These are phyloP conservation scores for Fusarium equiseti DNA, from an alignment of 2,329 filamentous ascomycete species.

Conservation along the genomic window DNA sequence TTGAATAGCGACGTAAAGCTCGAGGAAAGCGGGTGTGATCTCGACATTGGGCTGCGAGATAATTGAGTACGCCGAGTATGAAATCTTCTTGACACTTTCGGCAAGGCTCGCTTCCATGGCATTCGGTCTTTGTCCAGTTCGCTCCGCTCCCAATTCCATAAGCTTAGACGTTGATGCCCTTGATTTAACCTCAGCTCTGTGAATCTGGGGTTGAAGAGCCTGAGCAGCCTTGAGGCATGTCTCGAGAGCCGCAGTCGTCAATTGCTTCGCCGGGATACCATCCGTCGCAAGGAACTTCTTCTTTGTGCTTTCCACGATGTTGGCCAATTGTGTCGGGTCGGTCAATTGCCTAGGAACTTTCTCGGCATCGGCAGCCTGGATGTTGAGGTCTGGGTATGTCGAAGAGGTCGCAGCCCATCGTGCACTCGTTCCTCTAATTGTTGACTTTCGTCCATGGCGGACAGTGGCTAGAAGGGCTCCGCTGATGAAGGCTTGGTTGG, in stretches of 20 bases:
- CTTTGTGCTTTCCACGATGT: constrained; percentile 57
- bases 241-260: constrained; percentile 59
- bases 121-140: constrained; percentile 48
- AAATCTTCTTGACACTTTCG: constrained; percentile 65
- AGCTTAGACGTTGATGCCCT: constrained; percentile 66
- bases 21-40: constrained; percentile 79
- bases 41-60: constrained; percentile 81
- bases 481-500: constrained; percentile 43
- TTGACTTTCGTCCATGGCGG: constrained; percentile 23
- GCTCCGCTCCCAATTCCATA: constrained; percentile 58
- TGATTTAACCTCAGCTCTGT: constrained; percentile 55
- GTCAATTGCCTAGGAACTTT: constrained; percentile 47
- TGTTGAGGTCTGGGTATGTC: constrained; percentile 29
- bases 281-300: constrained; percentile 59
- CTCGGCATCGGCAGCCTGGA: constrained; percentile 32
- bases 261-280: constrained; percentile 59
- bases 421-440: constrained; percentile 20
- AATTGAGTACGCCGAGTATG: constrained; percentile 74
- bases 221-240: constrained; percentile 60
- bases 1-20: constrained; percentile 82
- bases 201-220: constrained; percentile 57
- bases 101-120: constrained; percentile 53
- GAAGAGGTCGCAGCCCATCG: constrained; percentile 49
- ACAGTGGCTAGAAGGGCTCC: constrained; percentile 40
- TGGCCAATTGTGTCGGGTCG: constrained; percentile 56